Percentiles rank a stretch among this genome's conserved stretches.
Conservation (phyloP, 352 stramenopile species). For the Lagenidium giganteum region DNA sequence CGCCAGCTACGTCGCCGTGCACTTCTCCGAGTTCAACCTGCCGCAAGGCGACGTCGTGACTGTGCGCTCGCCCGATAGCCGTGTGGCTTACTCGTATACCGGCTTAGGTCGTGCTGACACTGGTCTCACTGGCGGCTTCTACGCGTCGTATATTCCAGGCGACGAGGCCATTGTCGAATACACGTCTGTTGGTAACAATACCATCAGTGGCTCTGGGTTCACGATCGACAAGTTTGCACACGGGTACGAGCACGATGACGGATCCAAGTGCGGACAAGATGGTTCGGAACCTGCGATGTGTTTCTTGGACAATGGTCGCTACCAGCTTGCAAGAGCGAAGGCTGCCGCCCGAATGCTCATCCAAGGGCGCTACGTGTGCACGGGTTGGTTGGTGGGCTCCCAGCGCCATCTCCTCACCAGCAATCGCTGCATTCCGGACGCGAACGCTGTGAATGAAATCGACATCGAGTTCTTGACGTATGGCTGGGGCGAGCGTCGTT, state of each 20-base stretch:
- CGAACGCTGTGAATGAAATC: constrained; percentile 25
- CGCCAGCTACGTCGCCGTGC: constrained; percentile 33
- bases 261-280: constrained; percentile 50
- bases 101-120: constrained; percentile 24
- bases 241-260: constrained; percentile 28
- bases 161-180: constrained; percentile 31
- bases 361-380: constrained; percentile 40
- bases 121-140: constrained; percentile 21
- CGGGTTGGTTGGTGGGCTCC: constrained; percentile 55
- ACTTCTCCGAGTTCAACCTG: constrained; percentile 41
- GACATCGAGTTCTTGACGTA: constrained; percentile 67
- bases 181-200: constrained; percentile 21
- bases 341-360: constrained; percentile 52
- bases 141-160: constrained; percentile 30
- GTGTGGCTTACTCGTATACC: constrained; percentile 27
- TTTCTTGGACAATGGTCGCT: constrained; percentile 32
- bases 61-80: constrained; percentile 17
- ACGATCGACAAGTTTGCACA: constrained; percentile 44
- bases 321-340: constrained; percentile 26
- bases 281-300: constrained; percentile 58
- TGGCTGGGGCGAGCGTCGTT: constrained; percentile 30
- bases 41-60: constrained; percentile 32
- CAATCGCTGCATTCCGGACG: constrained; percentile 50
- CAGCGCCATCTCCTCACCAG: constrained; percentile 66
- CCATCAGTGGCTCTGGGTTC: constrained; percentile 43